Conservation (phyloP, 2,329 filamentous ascomycete species). For the Aspergillus piperis region DNA sequence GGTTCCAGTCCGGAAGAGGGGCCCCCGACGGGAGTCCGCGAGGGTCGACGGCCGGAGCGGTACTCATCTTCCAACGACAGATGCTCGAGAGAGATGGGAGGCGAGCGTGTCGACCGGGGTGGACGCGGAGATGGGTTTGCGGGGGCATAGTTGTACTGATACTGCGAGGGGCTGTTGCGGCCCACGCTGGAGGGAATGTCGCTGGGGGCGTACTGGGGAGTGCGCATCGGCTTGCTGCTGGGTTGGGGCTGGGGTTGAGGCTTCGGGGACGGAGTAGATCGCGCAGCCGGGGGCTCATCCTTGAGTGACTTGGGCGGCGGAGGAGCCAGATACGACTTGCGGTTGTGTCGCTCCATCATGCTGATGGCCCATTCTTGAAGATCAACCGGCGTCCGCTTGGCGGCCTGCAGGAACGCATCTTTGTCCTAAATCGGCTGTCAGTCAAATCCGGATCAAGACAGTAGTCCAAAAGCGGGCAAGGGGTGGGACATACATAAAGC, state of each 20-base stretch:
- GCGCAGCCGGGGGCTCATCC: slow-evolving; percentile 39
- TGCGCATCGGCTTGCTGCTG: slow-evolving; percentile 24
- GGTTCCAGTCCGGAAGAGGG: slow-evolving; percentile 42
- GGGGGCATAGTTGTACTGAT: slow-evolving; percentile 25
- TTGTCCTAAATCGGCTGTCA: slow-evolving; percentile 64
- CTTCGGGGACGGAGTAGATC: slow-evolving; percentile 27
- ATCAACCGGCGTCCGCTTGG: slow-evolving; percentile 93
- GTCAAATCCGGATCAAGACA: slow-evolving; percentile 7
- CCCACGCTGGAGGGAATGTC: slow-evolving; percentile 65
- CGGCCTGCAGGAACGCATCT: slow-evolving; percentile 92
- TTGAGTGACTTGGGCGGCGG: slow-evolving; percentile 77
- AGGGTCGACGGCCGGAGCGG: slow-evolving; percentile 31
- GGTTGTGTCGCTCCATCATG: slow-evolving; percentile 92
- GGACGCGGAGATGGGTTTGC: slow-evolving; percentile 25
- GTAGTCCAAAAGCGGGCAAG: background rate
- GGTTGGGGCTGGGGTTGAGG: slow-evolving; percentile 19
- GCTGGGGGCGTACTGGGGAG: slow-evolving; percentile 57
- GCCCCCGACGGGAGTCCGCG: slow-evolving; percentile 33
- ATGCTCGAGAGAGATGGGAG: slow-evolving; percentile 46
- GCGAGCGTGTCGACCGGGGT: slow-evolving; percentile 31
- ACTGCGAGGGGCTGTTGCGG: slow-evolving; percentile 33
- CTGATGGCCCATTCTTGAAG: slow-evolving; percentile 90
- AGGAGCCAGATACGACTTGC: slow-evolving; percentile 87
- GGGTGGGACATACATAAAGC: slow-evolving; percentile 69
- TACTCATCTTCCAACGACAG: slow-evolving; percentile 43